Evolutionary conservation across 305 asterid species (phyloP).

Genomic region (Solanum chacoense): DNA sequence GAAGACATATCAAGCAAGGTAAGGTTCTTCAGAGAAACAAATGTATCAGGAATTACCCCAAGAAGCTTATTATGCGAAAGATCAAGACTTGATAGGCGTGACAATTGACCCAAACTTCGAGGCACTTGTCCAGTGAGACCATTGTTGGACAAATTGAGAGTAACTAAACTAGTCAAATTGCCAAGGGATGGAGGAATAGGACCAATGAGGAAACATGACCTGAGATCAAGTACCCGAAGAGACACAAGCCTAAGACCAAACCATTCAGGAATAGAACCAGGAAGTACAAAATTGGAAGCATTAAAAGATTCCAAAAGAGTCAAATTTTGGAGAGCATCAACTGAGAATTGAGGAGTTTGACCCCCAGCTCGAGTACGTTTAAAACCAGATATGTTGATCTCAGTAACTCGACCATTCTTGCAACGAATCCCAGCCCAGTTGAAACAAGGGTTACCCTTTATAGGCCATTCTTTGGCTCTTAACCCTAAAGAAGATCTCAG

Average conservation of each 20-base stretch:
- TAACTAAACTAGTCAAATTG: slow-evolving; percentile 47
- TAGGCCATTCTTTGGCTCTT: slow-evolving; percentile 48
- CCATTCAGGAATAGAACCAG: slow-evolving; percentile 69
- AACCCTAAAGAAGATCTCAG: slow-evolving; percentile 59
- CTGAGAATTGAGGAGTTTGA: slow-evolving; percentile 35
- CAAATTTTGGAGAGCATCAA: slow-evolving; percentile 65
- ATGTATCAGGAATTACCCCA: slow-evolving; percentile 35
- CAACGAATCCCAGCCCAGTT: slow-evolving; percentile 41
- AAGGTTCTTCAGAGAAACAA: slow-evolving; percentile 37
- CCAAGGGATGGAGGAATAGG: slow-evolving; percentile 48
- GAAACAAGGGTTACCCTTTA: slow-evolving; percentile 43
- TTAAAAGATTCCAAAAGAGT: slow-evolving; percentile 50
- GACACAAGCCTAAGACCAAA: slow-evolving; percentile 42
- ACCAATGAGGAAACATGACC: slow-evolving; percentile 48
- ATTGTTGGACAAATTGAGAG: slow-evolving; percentile 46
- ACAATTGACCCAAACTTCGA: slow-evolving; percentile 42
- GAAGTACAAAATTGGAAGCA: slow-evolving; percentile 61
- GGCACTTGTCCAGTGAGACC: slow-evolving; percentile 53
- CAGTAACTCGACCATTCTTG: slow-evolving; percentile 28
- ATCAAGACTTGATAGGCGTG: slow-evolving; percentile 51
- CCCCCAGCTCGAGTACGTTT: slow-evolving; percentile 35
- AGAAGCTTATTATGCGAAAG: slow-evolving; percentile 52
- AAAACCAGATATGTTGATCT: slow-evolving; percentile 47
- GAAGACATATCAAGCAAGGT: slow-evolving; percentile 46
- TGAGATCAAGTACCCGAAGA: slow-evolving; percentile 65